These are phyloP conservation scores for Ilex aquifolium DNA, from an alignment of 257 asterid species.

Conservation along the genomic window DNA sequence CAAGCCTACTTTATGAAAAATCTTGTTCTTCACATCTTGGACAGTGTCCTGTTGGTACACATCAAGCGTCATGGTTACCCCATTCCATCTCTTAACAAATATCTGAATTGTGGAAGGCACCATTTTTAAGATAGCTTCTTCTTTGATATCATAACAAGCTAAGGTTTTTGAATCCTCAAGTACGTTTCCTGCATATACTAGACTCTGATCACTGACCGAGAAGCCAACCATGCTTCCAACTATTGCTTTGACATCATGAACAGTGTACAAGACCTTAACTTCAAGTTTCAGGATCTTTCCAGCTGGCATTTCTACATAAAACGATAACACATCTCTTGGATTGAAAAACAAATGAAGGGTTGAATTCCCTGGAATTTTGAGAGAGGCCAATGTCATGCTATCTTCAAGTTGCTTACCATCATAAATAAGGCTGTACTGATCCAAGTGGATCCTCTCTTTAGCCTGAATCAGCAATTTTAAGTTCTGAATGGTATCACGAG, in stretches of 20 bases:
- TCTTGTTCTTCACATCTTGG: conserved; percentile 11
- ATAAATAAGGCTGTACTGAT: conserved; percentile 8
- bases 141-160: conserved; percentile 5
- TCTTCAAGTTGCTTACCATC: conserved; percentile 19
- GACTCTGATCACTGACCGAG: background rate
- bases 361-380: conserved; percentile 7
- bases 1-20: conserved; percentile 7
- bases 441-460: conserved; percentile 8
- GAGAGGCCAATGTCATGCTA: conserved; percentile 15
- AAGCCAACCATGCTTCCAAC: conserved; percentile 19
- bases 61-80: background rate
- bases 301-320: conserved; percentile 13
- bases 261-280: conserved; percentile 13
- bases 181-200: conserved; percentile 6
- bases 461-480: conserved; percentile 11
- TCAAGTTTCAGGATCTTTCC: conserved; percentile 12
- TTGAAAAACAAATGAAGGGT: conserved; percentile 18
- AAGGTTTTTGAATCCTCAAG: conserved; percentile 12
- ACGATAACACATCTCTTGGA: conserved; percentile 5
- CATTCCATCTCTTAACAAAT: conserved; percentile 5
- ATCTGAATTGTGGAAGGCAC: conserved; percentile 6
- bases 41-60: conserved; percentile 7
- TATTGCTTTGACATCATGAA: conserved; percentile 13
- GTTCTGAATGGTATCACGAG: conserved; percentile 15
- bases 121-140: conserved; percentile 10